Evolutionary conservation across 176 grass and related monocot species (phyloP).

Genomic region (Eragrostis curvula): DNA sequence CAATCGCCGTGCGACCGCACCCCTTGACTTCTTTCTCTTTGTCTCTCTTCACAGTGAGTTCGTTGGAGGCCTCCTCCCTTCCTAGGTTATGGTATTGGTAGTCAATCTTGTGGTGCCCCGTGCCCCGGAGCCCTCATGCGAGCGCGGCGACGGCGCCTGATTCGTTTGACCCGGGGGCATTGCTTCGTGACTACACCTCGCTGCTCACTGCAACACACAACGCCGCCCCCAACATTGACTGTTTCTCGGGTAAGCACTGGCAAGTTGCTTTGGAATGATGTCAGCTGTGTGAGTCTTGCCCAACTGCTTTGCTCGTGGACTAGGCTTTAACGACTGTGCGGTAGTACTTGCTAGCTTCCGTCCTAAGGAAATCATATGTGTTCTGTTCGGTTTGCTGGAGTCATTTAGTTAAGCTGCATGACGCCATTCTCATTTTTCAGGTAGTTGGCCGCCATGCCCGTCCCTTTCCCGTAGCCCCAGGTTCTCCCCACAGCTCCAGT

Average conservation of each 20-base stretch:
- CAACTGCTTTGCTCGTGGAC: not conserved
- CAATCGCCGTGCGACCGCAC: not conserved
- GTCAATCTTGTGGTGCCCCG: constrained; percentile 29
- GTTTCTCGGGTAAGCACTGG: not conserved
- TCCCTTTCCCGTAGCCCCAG: constrained; percentile 23
- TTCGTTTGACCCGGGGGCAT: constrained; percentile 12
- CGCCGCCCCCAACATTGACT: constrained; percentile 46
- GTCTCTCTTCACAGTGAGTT: not conserved
- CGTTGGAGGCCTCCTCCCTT: not conserved
- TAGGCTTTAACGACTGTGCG: too few relatives aligned
- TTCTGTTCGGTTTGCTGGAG: not conserved
- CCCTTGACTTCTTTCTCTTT: not conserved
- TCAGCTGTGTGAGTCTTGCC: not conserved
- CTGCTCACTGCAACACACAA: not conserved
- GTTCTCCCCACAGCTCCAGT: not conserved
- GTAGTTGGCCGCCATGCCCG: not conserved
- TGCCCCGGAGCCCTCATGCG: not conserved
- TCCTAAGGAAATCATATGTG: not conserved
- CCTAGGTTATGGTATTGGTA: not conserved
- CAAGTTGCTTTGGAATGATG: not conserved
- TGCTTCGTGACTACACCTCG: not conserved
- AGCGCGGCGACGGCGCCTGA: constrained; percentile 16
- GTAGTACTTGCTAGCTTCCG: too few relatives aligned
- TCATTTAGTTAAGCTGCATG: not conserved
- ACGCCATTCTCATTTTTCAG: not conserved